Conservation (phyloP, 1,284 basidiomycete species). For the Trametes polyzona region DNA sequence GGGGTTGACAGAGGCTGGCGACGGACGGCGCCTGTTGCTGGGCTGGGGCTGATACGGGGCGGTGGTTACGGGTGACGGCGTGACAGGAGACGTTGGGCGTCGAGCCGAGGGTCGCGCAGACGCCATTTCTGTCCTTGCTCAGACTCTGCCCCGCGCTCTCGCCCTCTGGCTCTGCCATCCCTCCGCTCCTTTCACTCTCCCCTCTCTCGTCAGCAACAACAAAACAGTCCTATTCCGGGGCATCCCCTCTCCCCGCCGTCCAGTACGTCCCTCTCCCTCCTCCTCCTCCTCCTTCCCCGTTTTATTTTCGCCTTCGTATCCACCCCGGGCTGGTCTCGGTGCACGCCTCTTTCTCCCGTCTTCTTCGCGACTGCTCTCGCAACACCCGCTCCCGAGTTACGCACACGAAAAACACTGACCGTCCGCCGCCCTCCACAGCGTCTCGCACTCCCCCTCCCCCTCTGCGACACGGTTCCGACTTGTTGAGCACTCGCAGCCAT, state of each 20-base stretch:
- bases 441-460: conserved; percentile 14
- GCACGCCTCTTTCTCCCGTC: conserved; percentile 2
- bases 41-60: neutral
- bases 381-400: conserved; percentile 1
- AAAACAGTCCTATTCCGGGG: conserved; percentile 18
- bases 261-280: conserved; percentile 21
- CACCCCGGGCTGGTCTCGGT: conserved; percentile 27
- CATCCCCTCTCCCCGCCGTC: conserved; percentile 19
- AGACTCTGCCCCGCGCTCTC: conserved; percentile 18
- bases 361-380: conserved; percentile 1
- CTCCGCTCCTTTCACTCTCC: conserved; percentile 26
- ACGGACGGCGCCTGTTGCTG: neutral
- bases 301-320: no score
- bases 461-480: conserved; percentile 17
- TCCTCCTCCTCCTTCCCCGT: conserved; percentile 8
- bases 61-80: conserved; percentile 6
- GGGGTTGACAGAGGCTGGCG: neutral
- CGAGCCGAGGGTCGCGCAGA: no score
- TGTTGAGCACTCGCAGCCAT: conserved; percentile 37
- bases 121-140: conserved; percentile 7
- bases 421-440: conserved; percentile 9
- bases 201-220: conserved; percentile 26
- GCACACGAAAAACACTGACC: conserved; percentile 8
- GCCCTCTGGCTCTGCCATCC: conserved; percentile 22
- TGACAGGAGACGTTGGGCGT: conserved; percentile 11